Evolutionary conservation across 192 early-diverging fungal species (phyloP), one percentile per base, ranked within the genome.

Genomic region (Spinellus fusiger): DNA sequence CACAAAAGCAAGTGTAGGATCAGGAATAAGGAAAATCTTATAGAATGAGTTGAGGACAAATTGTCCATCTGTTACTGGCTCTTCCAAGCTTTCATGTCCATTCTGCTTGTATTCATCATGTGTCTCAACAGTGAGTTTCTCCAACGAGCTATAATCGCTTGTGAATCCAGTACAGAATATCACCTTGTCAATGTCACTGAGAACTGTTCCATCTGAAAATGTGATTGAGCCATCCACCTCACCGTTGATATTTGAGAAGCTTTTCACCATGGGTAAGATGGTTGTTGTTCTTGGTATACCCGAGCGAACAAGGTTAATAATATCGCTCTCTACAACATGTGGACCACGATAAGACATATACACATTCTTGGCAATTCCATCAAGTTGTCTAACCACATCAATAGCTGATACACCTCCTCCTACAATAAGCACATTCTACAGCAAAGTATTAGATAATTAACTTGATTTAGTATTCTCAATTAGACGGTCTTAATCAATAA

Each of bases 151-250:
- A 52, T 73, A 69, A 10, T 74, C 70, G 59, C 76, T 80, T 3
- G 74, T 48, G 66, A 83, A 87, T 3, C 87, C 87, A 0, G 87
- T 89, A 55, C 82, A 84, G 47, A 76, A 85, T 23, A 86, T 68
- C 3, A 89, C 66, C 18, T 54, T 49, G 66, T 89, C 87, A 13
- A 86, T 70, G 25, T 75, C 38, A 6, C 79, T 75, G 23, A 73
- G 22, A 25, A 62, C 62, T 2, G 76, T 79, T 23, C 77, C 81
- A 64, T 89, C 87, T 0, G 68, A 71, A 70, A 89, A 86, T 23
- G 26, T 37, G 31, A 67, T 47, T 3, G 20, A 49, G 1, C 58
- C 65, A 35, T 67, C 53, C 3, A 59, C 28, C 5, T 46, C 22
- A 2, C 58, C 58, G 33, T 67, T 27, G 8, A 15, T 31, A 48